phyloP scores from a whole-genome alignment of 257 asterid genomes.

The Nicotiana paniculata region DNA sequence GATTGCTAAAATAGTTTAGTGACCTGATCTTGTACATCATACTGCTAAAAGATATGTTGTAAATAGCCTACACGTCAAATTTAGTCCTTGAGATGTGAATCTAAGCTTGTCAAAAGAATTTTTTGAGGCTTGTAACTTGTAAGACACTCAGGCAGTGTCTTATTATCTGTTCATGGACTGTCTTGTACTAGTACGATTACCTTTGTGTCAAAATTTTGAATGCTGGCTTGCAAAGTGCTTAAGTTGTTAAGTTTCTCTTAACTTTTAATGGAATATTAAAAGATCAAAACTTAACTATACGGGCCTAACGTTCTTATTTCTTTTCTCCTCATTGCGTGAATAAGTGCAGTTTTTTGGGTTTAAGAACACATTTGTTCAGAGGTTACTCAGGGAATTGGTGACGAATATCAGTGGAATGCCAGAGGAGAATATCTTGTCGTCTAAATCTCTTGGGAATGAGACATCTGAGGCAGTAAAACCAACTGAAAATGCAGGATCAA shows the following conservation, averaged over 20 bases:
- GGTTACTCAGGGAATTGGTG: constrained; percentile 78
- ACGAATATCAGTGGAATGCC: constrained; percentile 56
- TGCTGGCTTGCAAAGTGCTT: background rate
- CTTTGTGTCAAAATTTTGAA: background rate
- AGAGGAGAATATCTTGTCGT: constrained; percentile 32
- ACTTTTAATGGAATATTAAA: background rate
- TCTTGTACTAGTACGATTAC: background rate
- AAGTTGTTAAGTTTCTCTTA: background rate
- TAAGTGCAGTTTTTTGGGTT: constrained; percentile 75
- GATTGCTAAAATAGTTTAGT: background rate
- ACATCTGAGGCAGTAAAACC: constrained; percentile 28
- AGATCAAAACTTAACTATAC: background rate
- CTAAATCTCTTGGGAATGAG: constrained; percentile 24
- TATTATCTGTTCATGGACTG: constrained; percentile 1
- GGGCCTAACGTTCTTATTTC: background rate
- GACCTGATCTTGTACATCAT: background rate
- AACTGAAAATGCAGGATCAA: constrained; percentile 24
- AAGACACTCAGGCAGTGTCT: background rate
- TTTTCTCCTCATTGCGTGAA: constrained; percentile 10
- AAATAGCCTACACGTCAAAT: background rate
- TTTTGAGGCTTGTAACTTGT: background rate
- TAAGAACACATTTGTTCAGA: constrained; percentile 76
- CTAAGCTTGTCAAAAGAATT: background rate
- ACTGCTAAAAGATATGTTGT: background rate
- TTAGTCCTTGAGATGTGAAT: background rate